A percentile compares a stretch with the other conserved stretches of the same genome.
Conservation (phyloP, 345 rosid species). For the Acer yangbiense region DNA sequence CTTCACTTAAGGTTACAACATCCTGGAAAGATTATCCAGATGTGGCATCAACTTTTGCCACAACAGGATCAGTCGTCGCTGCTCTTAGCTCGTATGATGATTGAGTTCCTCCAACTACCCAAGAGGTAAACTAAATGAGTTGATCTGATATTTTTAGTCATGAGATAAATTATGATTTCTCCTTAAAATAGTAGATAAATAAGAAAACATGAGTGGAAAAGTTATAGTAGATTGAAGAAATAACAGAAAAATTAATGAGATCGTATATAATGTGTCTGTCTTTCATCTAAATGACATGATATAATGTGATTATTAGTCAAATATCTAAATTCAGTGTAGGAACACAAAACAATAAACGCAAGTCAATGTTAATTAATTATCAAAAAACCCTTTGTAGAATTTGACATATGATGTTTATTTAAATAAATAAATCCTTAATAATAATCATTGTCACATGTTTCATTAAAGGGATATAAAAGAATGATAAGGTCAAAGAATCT, state of each 20-base stretch:
- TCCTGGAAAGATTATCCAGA: conserved; percentile 89
- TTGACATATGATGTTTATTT: no score
- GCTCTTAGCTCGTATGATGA: conserved; percentile 72
- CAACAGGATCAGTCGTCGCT: conserved; percentile 80
- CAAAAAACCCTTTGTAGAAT: no score
- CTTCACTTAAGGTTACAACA: conserved; percentile 64
- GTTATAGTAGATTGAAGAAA: neutral
- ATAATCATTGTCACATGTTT: no score
- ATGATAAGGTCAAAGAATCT: no score
- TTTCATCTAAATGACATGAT: neutral
- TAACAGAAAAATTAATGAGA: neutral
- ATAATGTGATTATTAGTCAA: neutral
- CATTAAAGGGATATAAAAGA: no score
- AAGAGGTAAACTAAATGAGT: conserved; percentile 30
- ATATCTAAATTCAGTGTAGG: no score
- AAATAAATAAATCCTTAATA: no score
- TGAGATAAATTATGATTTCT: neutral
- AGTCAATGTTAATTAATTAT: no score
- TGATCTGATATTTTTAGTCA: neutral
- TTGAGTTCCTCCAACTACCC: conserved; percentile 31
- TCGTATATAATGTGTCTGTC: neutral
- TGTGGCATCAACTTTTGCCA: conserved; percentile 65
- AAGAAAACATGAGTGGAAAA: neutral
- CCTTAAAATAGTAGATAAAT: neutral
- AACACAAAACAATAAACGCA: no score